A percentile compares a stretch with the other conserved stretches of the same genome.
Conservation (phyloP, 2,329 filamentous ascomycete species). For the Phialophora verrucosa region DNA sequence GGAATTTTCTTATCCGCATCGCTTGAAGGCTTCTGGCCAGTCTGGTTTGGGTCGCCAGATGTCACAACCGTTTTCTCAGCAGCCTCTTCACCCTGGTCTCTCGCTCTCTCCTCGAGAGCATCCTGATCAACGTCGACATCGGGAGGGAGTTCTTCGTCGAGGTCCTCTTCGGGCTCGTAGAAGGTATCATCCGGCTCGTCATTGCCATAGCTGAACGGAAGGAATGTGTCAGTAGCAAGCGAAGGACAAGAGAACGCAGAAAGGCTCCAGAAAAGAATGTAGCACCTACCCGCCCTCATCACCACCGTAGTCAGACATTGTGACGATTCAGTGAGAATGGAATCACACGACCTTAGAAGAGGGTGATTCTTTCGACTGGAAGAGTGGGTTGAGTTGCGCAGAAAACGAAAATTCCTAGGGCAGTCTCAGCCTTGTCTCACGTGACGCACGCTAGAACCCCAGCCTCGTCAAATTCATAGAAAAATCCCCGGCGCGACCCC, state of each 20-base stretch:
- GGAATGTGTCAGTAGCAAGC: conserved; percentile 21
- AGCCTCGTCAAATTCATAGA: conserved; percentile 10
- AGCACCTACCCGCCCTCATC: conserved; percentile 68
- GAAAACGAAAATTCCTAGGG: not conserved
- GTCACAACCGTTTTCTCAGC: conserved; percentile 50
- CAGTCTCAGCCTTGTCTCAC: not conserved
- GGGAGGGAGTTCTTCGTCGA: conserved; percentile 60
- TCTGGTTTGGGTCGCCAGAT: conserved; percentile 53
- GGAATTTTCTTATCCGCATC: conserved; percentile 83
- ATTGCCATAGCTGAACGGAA: conserved; percentile 34
- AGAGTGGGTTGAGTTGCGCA: not conserved
- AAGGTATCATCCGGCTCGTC: conserved; percentile 45
- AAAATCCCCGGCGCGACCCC: conserved; percentile 14
- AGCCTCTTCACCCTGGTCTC: conserved; percentile 56
- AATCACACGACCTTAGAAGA: conserved; percentile 5
- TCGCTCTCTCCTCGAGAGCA: conserved; percentile 59
- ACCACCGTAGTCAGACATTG: conserved; percentile 73
- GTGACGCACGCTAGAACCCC: not conserved
- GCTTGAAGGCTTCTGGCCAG: conserved; percentile 60
- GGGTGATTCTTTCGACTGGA: not conserved
- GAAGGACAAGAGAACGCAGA: not conserved
- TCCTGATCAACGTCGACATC: conserved; percentile 55
- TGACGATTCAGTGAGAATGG: conserved; percentile 28
- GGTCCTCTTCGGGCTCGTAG: conserved; percentile 64
- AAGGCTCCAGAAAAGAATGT: conserved; percentile 38